Evolutionary conservation across 169 alveolate genomes (phyloP), one percentile per base, ranked within the genome.

Genomic region (Plasmodium ovale): DNA sequence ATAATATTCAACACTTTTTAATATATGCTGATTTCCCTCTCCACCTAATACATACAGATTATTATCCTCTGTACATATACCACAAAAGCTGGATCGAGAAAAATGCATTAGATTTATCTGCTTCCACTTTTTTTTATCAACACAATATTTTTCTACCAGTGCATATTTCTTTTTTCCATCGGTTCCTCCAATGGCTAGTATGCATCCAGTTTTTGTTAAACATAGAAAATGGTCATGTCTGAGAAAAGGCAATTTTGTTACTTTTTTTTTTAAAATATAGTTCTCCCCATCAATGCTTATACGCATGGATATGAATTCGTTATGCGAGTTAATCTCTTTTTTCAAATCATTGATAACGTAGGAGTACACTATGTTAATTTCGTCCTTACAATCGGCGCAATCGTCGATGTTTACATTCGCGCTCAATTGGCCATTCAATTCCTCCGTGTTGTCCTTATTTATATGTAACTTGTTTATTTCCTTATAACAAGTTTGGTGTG

Each of bases 81-180:
- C 90, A 42, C 90, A 82, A 67, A 82, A 82, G 67, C 44, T 82
- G n/a, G 90, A 82, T 67, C 90, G 64, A 14, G 90, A 58, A 82
- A 82, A 82, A 37, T 82, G 90, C 74, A 82, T 82, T 19, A 82
- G 37, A 33, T 82, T 82, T 82, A 68, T 82, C 67, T 82, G 90
- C 67, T 82, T 64, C 90, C 90, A 82, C 35, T 58, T 82, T 69
- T 82, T 69, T 49, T 82, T 67, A 37, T 59, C 84, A 14, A 16
- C 44, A 47, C 72, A 82, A 33, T 53, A 82, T 53, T 82, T 68
- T 82, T 82, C 90, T 31, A 82, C 84, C 29, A 82, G 19, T 10
- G 58, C 84, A 59, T 67, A 82, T 67, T 82, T 82, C 67, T 65
- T 67, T 65, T 54, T 44, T 31, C 90, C 90, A 25, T 82, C 90